A percentile compares a stretch with the other conserved stretches of the same genome.
Evolutionary conservation across 345 rosid species (phyloP).

Genomic region (Salix caprea): DNA sequence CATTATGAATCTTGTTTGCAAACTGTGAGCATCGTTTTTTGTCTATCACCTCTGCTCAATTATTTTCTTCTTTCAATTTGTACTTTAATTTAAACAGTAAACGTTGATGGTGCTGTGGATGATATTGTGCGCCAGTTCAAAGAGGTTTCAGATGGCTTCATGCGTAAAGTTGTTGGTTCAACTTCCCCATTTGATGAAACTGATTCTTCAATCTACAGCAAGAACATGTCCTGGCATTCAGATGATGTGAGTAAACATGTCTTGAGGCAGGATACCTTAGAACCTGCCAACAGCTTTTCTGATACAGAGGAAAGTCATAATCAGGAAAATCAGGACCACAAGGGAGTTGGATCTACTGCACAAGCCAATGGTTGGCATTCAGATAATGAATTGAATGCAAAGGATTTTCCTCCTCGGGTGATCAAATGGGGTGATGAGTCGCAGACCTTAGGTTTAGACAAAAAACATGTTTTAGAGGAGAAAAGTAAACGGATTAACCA

Average conservation of each 20-base stretch:
- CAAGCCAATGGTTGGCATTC: slow-evolving; percentile 68
- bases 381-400: slow-evolving; percentile 69
- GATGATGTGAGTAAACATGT: slow-evolving; percentile 47
- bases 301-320: slow-evolving; percentile 60
- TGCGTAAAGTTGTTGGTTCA: slow-evolving; percentile 69
- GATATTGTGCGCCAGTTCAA: slow-evolving; percentile 87
- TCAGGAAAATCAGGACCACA: slow-evolving; percentile 41
- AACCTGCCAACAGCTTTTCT: slow-evolving; percentile 52
- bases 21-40: not conserved
- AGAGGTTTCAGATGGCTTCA: slow-evolving; percentile 90
- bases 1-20: not conserved
- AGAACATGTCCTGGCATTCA: slow-evolving; percentile 59
- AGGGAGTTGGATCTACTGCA: slow-evolving; percentile 42
- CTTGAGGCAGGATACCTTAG: slow-evolving; percentile 44
- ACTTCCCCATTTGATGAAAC: slow-evolving; percentile 42
- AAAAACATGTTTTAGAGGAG: slow-evolving; percentile 30
- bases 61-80: not conserved
- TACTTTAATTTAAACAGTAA: slow-evolving; percentile 48
- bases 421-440: slow-evolving; percentile 43
- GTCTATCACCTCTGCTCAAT: not conserved
- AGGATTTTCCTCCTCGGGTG: slow-evolving; percentile 42
- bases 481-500: slow-evolving; percentile 36
- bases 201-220: slow-evolving; percentile 24
- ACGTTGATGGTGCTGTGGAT: slow-evolving; percentile 97
- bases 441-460: slow-evolving; percentile 27